Base-by-base conservation (phyloP, 1,284 basidiomycete genomes). In the Trichosporon sp. region DNA sequence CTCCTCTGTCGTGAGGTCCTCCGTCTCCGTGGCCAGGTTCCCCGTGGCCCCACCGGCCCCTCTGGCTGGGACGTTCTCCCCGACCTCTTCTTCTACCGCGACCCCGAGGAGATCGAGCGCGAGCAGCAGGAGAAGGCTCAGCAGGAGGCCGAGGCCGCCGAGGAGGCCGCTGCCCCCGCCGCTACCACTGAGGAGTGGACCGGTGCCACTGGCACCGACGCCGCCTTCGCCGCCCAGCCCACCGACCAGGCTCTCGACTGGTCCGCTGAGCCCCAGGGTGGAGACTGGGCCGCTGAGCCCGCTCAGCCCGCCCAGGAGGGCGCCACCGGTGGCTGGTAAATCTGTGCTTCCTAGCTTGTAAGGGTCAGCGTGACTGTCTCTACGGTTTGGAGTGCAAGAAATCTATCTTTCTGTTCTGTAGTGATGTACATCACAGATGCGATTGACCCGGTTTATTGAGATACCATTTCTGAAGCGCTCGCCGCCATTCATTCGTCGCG, bases 51-150 rank as follows among this genome's bases (percentile, higher is more conserved):
- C 75, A 92, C 95, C 75, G 90, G 92, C 65, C 85, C 89, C 75
- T 92, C 95, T 72, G 93, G 92, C 79, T 98, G 96, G 94, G 91
- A 90, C 83, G 91, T 97, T 83, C 98, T 99, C 91, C 93, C 96
- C 78, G 96, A 98, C 87, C 95, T 98, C 93, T 98, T 98, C 93
- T 98, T 98, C 91, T 99, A 98, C 90, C 93, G 96, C 81, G 96
- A 98, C 87, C 95, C 96, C 73, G 95, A 98, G 84, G 96, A 98
- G 86, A 91, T 97, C 77, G 95, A 98, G 89, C 93, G 92, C 85
- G 95, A 98, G 86, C 91, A 92, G 80, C 90, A 92, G 82, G 93
- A 95, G 83, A 92, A 94, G 85, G 91, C 92, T 62, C 92, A 91
- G 75, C 92, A 91, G 75, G 92, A 92, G 84, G 86, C 87, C 71